Evolutionary conservation across 345 rosid genomes (phyloP).

Genomic region (Arabis hirsuta): DNA sequence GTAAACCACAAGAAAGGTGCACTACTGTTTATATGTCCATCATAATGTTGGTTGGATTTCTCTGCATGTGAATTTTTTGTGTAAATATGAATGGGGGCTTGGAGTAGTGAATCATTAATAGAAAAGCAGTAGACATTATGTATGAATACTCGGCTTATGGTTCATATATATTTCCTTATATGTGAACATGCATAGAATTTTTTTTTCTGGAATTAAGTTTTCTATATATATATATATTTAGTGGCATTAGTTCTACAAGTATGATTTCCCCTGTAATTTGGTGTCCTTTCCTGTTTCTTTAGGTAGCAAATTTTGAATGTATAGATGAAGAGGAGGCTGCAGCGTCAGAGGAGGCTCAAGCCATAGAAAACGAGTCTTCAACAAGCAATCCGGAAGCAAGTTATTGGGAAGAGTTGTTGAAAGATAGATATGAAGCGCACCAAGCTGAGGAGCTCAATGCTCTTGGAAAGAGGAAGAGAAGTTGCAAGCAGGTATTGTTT

Average conservation of each 20-base stretch:
- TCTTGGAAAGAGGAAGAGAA: constrained; percentile 89
- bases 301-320: constrained; percentile 87
- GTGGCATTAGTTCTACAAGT: neutral
- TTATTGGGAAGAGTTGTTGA: constrained; percentile 77
- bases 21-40: no score
- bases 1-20: no score
- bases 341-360: constrained; percentile 56
- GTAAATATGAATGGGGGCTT: no score
- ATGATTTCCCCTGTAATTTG: neutral
- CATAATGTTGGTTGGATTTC: no score
- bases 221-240: no score
- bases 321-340: constrained; percentile 70
- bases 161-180: no score
- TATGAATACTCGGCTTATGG: no score
- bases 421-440: constrained; percentile 64
- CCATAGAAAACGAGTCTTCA: constrained; percentile 50
- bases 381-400: constrained; percentile 52
- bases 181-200: no score
- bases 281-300: neutral
- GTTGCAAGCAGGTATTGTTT: constrained; percentile 66
- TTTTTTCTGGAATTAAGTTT: no score
- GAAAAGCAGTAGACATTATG: no score
- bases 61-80: no score
- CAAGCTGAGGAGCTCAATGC: constrained; percentile 69
- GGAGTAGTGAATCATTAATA: no score